phyloP scores from a whole-genome alignment of 768 basidiomycete species.

The Lentinula boryana region DNA sequence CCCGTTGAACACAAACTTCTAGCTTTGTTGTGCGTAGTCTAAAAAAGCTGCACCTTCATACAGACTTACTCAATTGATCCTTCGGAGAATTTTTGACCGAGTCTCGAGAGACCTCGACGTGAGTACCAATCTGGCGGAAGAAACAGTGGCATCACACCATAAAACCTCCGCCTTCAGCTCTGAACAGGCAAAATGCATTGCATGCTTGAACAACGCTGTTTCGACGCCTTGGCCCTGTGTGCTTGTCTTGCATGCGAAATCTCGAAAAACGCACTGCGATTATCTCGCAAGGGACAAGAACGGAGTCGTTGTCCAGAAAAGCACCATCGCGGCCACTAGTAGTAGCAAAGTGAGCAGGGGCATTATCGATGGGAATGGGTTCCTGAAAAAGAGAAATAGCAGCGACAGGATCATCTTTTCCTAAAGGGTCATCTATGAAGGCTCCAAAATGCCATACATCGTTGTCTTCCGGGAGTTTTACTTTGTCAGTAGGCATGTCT shows the following conservation, averaged over 20 bases:
- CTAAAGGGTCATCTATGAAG: slow-evolving; percentile 28
- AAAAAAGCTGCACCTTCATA: slow-evolving; percentile 34
- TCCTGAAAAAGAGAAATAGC: slow-evolving; percentile 55
- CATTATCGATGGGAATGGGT: slow-evolving; percentile 26
- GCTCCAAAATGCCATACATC: slow-evolving; percentile 49
- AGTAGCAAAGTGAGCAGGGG: slow-evolving; percentile 5
- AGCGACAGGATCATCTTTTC: slow-evolving; percentile 32
- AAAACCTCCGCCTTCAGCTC: slow-evolving; percentile 34
- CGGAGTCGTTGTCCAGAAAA: not conserved
- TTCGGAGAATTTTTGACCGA: slow-evolving; percentile 50
- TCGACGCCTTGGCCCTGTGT: slow-evolving; percentile 51
- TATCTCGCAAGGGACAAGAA: not conserved
- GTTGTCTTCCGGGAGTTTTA: slow-evolving; percentile 47
- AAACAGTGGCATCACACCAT: slow-evolving; percentile 55
- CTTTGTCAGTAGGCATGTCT: slow-evolving; percentile 41
- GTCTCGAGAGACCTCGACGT: slow-evolving; percentile 41
- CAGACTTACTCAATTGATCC: slow-evolving; percentile 48
- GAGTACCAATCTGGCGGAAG: slow-evolving; percentile 43
- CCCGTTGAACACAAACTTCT: too few species aligned
- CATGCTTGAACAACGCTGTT: slow-evolving; percentile 37
- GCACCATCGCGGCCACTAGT: not conserved
- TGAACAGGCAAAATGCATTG: slow-evolving; percentile 30
- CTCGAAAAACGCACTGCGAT: slow-evolving; percentile 46
- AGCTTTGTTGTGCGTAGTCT: not conserved
- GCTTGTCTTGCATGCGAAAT: slow-evolving; percentile 51